Conservation (phyloP, 768 basidiomycete genomes). For the Suillus placidus region DNA sequence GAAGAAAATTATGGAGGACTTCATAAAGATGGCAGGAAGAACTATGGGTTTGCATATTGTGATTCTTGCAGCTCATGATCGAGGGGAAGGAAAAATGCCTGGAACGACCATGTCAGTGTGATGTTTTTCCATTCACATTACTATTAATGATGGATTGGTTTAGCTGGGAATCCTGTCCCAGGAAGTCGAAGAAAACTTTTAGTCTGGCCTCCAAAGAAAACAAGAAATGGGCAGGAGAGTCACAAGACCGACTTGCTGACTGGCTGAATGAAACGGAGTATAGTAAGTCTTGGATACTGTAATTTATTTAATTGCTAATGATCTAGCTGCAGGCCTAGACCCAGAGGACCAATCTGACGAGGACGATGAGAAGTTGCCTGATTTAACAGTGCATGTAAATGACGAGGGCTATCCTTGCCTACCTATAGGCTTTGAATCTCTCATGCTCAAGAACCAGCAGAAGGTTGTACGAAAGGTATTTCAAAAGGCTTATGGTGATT, state of each 20-base stretch:
- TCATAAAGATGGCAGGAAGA: not conserved
- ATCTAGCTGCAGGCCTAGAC: not conserved
- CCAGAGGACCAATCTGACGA: not conserved
- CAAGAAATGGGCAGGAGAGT: not conserved
- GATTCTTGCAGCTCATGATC: not conserved
- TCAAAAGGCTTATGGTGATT: constrained; percentile 5
- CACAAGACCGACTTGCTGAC: not conserved
- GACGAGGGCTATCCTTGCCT: not conserved
- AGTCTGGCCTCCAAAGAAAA: not conserved
- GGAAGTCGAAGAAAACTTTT: not conserved
- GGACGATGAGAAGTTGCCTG: not conserved
- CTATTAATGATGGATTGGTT: not conserved
- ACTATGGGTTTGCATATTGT: not conserved
- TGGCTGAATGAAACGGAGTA: not conserved
- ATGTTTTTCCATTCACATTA: not conserved
- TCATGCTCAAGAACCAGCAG: constrained; percentile 8
- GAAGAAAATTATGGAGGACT: not conserved
- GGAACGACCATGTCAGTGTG: not conserved
- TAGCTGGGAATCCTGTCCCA: not conserved
- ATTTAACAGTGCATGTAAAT: not conserved
- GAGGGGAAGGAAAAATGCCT: not conserved
- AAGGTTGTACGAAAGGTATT: not conserved
- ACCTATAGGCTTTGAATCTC: not conserved
- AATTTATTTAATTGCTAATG: not conserved
- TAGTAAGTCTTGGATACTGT: not conserved